phyloP scores from a whole-genome alignment of 108 stramenopile species.

The Skeletonema potamos region DNA sequence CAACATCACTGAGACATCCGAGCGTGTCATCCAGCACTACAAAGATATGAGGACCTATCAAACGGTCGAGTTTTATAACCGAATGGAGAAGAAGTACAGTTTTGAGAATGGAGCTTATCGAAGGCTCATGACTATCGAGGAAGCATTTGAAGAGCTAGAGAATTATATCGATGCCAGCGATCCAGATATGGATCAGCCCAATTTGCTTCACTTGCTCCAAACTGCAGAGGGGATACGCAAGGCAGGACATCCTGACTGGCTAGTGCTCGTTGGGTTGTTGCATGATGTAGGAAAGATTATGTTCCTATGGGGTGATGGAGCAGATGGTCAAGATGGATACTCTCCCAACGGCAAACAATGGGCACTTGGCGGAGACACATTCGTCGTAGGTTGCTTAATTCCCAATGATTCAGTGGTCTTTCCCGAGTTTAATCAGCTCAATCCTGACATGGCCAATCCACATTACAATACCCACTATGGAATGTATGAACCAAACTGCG shows the following conservation, averaged over 20 bases:
- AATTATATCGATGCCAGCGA: constrained; percentile 80
- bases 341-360: constrained; percentile 73
- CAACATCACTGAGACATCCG: constrained; percentile 31
- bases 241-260: constrained; percentile 79
- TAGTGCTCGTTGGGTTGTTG: constrained; percentile 71
- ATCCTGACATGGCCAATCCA: constrained; percentile 74
- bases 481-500: constrained; percentile 70
- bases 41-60: constrained; percentile 60
- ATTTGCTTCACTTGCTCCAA: constrained; percentile 73
- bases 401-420: constrained; percentile 72
- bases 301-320: constrained; percentile 75
- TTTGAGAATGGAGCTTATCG: constrained; percentile 34
- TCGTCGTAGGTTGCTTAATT: constrained; percentile 73
- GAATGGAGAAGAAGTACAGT: constrained; percentile 69
- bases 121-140: constrained; percentile 70
- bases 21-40: constrained; percentile 62
- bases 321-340: constrained; percentile 71
- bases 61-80: constrained; percentile 59
- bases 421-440: constrained; percentile 70
- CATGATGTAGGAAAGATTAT: constrained; percentile 89
- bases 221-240: constrained; percentile 80
- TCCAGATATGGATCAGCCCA: constrained; percentile 77
- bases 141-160: constrained; percentile 72
- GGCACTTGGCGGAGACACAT: constrained; percentile 86
- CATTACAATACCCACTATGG: constrained; percentile 59